A percentile compares a stretch with the other conserved stretches of the same genome.
These are phyloP conservation scores for Polytrichum commune DNA, from an alignment of 225 moss, liverwort and hornwort genomes.

Conservation along the genomic window DNA sequence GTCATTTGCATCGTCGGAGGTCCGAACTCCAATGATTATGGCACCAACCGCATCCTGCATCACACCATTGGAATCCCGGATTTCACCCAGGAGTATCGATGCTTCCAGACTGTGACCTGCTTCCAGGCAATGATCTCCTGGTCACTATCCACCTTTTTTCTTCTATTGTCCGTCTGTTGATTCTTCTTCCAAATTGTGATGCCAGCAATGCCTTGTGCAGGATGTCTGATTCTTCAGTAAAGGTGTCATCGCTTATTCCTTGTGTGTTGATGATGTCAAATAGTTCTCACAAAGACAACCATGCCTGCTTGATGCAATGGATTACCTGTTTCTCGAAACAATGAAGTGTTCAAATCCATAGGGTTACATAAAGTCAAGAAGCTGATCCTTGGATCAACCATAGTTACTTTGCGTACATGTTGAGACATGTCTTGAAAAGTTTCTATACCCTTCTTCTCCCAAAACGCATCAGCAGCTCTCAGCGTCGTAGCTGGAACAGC, in stretches of 20 bases:
- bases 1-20: conserved; percentile 64
- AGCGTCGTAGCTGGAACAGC: background rate
- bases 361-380: too few relatives aligned
- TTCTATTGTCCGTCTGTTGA: background rate
- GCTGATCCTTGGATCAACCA: too few relatives aligned
- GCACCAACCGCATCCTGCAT: conserved; percentile 59
- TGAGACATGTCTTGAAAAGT: background rate
- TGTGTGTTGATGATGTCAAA: too few relatives aligned
- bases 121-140: conserved; percentile 31
- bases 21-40: conserved; percentile 57
- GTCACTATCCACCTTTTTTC: background rate
- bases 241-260: too few relatives aligned
- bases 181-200: background rate
- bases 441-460: background rate
- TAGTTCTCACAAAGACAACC: too few relatives aligned
- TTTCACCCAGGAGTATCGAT: conserved; percentile 57
- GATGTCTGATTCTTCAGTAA: too few relatives aligned
- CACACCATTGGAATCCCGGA: conserved; percentile 63
- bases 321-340: too few relatives aligned
- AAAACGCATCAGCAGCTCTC: background rate
- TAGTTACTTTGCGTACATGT: background rate
- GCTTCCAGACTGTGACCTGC: conserved; percentile 62
- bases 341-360: too few relatives aligned
- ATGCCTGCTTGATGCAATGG: too few relatives aligned
- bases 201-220: background rate